phyloP scores from a whole-genome alignment of 176 grass and related monocot genomes.

The Hyparrhenia diplandra region DNA sequence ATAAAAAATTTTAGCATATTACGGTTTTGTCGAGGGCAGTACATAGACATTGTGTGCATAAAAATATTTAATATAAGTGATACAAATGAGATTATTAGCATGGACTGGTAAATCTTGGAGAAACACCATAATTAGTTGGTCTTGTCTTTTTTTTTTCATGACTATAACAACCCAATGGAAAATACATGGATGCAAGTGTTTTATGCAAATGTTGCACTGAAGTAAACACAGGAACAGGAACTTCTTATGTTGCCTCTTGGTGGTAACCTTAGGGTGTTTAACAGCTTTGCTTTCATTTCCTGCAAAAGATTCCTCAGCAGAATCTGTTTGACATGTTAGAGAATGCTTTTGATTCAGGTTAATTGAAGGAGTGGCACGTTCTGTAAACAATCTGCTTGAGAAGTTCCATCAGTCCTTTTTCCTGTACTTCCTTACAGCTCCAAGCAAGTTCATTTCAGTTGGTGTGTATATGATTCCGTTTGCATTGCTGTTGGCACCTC shows the following conservation, averaged over 20 bases:
- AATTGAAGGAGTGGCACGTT: conserved; percentile 78
- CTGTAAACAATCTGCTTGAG: conserved; percentile 88
- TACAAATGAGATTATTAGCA: background rate
- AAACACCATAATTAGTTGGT: background rate
- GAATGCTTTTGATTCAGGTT: conserved; percentile 59
- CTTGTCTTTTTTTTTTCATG: background rate
- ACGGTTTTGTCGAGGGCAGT: background rate
- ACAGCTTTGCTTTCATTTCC: background rate
- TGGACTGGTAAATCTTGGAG: background rate
- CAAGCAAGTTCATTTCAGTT: conserved; percentile 89
- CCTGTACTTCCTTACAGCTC: conserved; percentile 85
- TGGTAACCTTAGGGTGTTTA: background rate
- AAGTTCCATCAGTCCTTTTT: conserved; percentile 99
- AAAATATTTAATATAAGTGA: background rate
- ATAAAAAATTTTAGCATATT: background rate
- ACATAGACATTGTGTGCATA: background rate
- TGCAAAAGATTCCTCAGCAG: background rate
- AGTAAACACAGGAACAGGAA: background rate
- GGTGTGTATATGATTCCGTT: conserved; percentile 99
- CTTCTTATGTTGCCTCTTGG: background rate
- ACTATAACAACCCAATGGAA: too few species aligned
- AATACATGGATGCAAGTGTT: too few species aligned
- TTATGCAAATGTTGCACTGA: background rate
- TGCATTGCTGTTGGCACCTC: conserved; percentile 63
- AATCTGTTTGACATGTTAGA: background rate